Conservation (phyloP, 2,329 filamentous ascomycete species). For the Canariomyces notabilis region DNA sequence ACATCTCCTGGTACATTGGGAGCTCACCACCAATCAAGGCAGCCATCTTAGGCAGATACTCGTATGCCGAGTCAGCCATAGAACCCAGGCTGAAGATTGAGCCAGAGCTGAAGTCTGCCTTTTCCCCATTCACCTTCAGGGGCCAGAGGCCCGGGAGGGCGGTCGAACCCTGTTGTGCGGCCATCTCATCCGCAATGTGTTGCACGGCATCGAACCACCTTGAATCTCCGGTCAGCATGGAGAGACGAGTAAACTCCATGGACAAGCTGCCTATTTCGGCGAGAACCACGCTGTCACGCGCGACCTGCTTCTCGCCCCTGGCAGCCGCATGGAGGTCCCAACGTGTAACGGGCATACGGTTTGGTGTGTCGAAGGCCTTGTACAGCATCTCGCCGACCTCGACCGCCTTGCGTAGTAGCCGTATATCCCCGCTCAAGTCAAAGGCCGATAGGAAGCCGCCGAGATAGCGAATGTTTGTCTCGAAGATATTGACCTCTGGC, state of each 20-base stretch:
- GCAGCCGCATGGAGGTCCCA: slow-evolving; percentile 41
- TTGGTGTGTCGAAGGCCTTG: slow-evolving; percentile 43
- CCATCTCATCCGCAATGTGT: slow-evolving; percentile 43
- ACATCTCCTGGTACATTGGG: slow-evolving; percentile 31
- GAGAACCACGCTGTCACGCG: slow-evolving; percentile 31
- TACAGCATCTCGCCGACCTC: slow-evolving; percentile 45
- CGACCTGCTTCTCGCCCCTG: slow-evolving; percentile 28
- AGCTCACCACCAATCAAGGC: slow-evolving; percentile 51
- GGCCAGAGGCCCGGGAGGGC: slow-evolving; percentile 69
- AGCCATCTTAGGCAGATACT: slow-evolving; percentile 46
- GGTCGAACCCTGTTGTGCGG: neutral
- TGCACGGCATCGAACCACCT: slow-evolving; percentile 74
- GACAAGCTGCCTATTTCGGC: slow-evolving; percentile 53
- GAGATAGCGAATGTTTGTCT: slow-evolving; percentile 31
- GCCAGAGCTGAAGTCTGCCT: slow-evolving; percentile 36
- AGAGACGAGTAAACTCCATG: slow-evolving; percentile 64
- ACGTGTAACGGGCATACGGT: slow-evolving; percentile 49
- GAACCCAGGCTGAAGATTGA: slow-evolving; percentile 30
- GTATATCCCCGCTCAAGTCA: slow-evolving; percentile 24
- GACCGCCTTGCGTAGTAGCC: slow-evolving; percentile 38
- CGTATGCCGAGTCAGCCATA: slow-evolving; percentile 37
- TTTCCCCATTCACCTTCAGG: slow-evolving; percentile 52
- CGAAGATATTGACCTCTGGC: slow-evolving; percentile 35
- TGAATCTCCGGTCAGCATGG: slow-evolving; percentile 61
- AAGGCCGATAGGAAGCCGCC: slow-evolving; percentile 29